phyloP scores from a whole-genome alignment of 352 stramenopile species.

The Globisporangium cylindrosporum region DNA sequence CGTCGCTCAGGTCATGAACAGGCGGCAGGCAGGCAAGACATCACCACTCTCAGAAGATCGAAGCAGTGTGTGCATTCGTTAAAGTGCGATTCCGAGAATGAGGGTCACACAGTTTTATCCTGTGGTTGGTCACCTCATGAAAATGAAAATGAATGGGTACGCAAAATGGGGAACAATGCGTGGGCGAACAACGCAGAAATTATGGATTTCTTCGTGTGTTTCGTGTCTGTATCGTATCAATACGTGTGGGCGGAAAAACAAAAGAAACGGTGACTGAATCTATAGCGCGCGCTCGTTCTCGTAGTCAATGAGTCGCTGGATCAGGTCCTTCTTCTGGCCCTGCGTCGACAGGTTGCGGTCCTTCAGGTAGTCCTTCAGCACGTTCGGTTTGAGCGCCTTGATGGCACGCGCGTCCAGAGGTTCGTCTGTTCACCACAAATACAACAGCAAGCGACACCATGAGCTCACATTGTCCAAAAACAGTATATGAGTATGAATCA shows the following conservation, averaged over 20 bases:
- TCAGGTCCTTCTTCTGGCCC: conserved; percentile 87
- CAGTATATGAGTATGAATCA: neutral
- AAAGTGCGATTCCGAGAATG: neutral
- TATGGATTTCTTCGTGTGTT: neutral
- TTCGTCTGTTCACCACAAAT: conserved; percentile 43
- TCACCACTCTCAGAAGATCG: conserved; percentile 1
- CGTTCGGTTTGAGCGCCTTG: conserved; percentile 82
- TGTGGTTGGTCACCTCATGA: too few relatives aligned
- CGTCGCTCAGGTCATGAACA: neutral
- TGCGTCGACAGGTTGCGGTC: conserved; percentile 79
- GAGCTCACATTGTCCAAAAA: neutral
- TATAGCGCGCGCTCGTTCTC: conserved; percentile 85
- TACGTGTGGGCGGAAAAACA: conserved; percentile 1
- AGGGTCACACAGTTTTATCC: neutral
- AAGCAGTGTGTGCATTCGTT: neutral
- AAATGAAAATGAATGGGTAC: neutral
- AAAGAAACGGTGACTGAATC: conserved; percentile 15
- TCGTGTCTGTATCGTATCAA: neutral
- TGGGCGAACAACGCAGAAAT: conserved; percentile 2
- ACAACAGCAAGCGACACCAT: neutral
- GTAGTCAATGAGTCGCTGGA: conserved; percentile 87
- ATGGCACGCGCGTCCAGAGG: conserved; percentile 78
- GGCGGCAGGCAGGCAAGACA: neutral
- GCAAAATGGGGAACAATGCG: neutral
- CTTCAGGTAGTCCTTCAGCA: conserved; percentile 90